Conservation (phyloP, 371 early-diverging fungal species). For the Circinella minor region DNA sequence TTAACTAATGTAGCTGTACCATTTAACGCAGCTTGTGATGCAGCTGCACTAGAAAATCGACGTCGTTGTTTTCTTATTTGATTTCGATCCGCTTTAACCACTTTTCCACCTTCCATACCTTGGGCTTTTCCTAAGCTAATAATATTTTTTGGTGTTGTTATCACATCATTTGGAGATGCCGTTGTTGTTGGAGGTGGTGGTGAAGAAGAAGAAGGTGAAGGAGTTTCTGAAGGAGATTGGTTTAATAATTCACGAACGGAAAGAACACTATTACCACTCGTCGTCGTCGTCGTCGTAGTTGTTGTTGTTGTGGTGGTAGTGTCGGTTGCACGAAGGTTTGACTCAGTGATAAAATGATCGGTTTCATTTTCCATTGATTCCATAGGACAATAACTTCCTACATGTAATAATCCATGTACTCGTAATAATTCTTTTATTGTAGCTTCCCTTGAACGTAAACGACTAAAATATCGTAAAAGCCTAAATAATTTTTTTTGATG, state of each 20-base stretch:
- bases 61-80: constrained; percentile 86
- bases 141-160: neutral
- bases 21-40: constrained; percentile 21
- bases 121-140: constrained; percentile 1
- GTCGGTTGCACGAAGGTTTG: constrained; percentile 17
- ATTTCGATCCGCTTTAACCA: constrained; percentile 93
- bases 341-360: constrained; percentile 23
- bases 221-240: constrained; percentile 4
- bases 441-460: constrained; percentile 57
- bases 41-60: constrained; percentile 42
- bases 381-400: constrained; percentile 55
- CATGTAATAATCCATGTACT: constrained; percentile 59
- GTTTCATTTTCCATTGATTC: constrained; percentile 16
- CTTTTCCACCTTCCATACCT: constrained; percentile 47
- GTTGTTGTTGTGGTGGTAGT: no score
- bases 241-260: constrained; percentile 46
- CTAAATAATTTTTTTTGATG: constrained; percentile 19
- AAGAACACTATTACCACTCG: constrained; percentile 13
- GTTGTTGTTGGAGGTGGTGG: constrained; percentile 11
- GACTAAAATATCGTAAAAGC: constrained; percentile 54
- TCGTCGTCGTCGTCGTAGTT: no score
- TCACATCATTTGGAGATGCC: neutral
- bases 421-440: constrained; percentile 55
- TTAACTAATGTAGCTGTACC: constrained; percentile 32
- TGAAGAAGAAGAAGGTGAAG: constrained; percentile 17